phyloP scores from a whole-genome alignment of 225 moss, liverwort and hornwort genomes.

The Marchantia polymorpha region DNA sequence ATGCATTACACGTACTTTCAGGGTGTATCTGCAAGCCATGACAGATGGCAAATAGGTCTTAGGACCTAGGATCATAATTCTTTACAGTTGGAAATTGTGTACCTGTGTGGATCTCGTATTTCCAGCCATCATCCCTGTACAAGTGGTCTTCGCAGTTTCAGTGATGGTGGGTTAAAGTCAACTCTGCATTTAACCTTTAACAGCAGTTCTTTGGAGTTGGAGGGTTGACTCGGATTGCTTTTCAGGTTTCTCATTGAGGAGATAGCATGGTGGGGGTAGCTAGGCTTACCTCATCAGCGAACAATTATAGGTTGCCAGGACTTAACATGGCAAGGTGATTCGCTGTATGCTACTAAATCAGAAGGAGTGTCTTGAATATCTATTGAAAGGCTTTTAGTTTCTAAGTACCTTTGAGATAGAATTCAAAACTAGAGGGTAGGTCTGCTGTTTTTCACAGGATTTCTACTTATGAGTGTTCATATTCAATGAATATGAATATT shows the following conservation, averaged over 20 bases:
- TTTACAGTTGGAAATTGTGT: not conserved
- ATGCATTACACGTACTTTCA: not conserved
- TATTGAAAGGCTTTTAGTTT: no score
- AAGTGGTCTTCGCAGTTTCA: constrained; percentile 8
- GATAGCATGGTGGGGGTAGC: constrained; percentile 8
- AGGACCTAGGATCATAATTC: not conserved
- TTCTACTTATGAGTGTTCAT: no score
- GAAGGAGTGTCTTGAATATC: no score
- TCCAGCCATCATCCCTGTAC: not conserved
- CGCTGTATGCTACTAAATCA: no score
- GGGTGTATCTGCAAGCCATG: constrained; percentile 2
- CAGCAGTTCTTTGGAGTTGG: not conserved
- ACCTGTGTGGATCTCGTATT: not conserved
- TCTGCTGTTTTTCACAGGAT: no score
- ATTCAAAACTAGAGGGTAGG: no score
- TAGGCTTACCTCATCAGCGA: not conserved
- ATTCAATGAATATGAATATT: no score
- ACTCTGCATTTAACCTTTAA: not conserved
- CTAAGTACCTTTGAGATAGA: no score
- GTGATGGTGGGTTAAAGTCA: constrained; percentile 11
- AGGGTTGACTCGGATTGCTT: not conserved
- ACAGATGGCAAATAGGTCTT: constrained; percentile 3
- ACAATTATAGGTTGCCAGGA: no score
- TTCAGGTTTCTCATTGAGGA: constrained; percentile 3
- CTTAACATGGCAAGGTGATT: no score